Evolutionary conservation across 164 flowering plant genomes (phyloP), one percentile per base, ranked within the genome.

Genomic region (Vitis riparia): DNA sequence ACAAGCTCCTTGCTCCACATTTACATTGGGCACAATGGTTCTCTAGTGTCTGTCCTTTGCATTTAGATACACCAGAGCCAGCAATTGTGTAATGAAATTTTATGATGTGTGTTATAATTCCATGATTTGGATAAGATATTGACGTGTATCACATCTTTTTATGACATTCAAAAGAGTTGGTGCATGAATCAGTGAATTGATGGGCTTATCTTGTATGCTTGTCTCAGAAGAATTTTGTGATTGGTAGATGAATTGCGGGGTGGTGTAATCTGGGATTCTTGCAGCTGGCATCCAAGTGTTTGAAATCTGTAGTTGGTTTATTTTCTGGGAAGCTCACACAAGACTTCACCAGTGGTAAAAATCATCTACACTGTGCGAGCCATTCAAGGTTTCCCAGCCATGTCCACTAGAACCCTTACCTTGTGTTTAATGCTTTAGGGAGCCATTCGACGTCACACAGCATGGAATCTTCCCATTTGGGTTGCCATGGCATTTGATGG

Each of bases 171-270:
- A 53, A 13, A 5, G 67, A 51, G 15, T 17, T 23, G 7, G 9
- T 58, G 2, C 23, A 44, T 17, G n/a, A 50, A 50, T 68, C 19
- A 17, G 29, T 51, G 10, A 11, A 9, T 32, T 60, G 44, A 37
- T 37, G 29, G 65, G 47, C 51, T 14, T 29, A 8, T 17, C 52
- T 4, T 29, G 5, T 13, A 11, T 56, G 17, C 2, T 17, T 12
- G 17, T 62, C 50, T 37, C 44, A 56, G 61, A 55, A 66, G 9
- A 10, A 12, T 47, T 48, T 68, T 58, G 19, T 59, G 64, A 15
- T 68, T 29, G 12, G 59, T 59, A 14, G 37, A 56, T 67, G 69
- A 55, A 52, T 14, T 17, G 27, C 59, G 15, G 59, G 59, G 29
- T n/a, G 19, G 0, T 13, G 14, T n/a, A 56, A 19, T 56, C 10